phyloP scores from a whole-genome alignment of 2,329 filamentous ascomycete species.

The Arthrobotrys sphaeroides region DNA sequence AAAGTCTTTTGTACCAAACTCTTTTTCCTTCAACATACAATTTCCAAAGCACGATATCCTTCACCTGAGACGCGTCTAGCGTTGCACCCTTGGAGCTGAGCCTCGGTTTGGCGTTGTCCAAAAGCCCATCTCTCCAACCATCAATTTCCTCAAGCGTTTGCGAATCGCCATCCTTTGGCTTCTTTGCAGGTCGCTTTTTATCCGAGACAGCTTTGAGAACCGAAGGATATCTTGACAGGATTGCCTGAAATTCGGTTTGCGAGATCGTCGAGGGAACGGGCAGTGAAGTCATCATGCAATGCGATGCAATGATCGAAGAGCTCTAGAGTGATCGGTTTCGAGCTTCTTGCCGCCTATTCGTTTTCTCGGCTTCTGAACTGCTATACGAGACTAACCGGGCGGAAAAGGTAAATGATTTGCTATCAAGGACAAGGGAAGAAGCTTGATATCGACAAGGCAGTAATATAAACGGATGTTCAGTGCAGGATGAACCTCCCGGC shows the following conservation, averaged over 20 bases:
- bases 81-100: neutral
- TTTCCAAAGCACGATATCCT: slow-evolving; percentile 45
- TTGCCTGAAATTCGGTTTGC: slow-evolving; percentile 11
- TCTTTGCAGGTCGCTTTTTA: slow-evolving; percentile 26
- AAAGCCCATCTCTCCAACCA: slow-evolving; percentile 30
- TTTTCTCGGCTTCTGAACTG: neutral
- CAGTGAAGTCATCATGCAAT: neutral
- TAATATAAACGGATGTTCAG: too few species aligned
- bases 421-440: too few species aligned
- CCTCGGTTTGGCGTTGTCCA: neutral
- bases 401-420: too few species aligned
- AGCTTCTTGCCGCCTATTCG: neutral
- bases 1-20: too few species aligned
- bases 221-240: slow-evolving; percentile 35
- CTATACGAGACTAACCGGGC: neutral
- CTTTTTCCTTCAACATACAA: slow-evolving; percentile 2
- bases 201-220: slow-evolving; percentile 29
- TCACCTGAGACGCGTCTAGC: slow-evolving; percentile 27
- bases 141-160: slow-evolving; percentile 40
- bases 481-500: neutral
- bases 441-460: too few species aligned
- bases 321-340: too few species aligned
- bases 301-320: too few species aligned
- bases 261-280: slow-evolving; percentile 17
- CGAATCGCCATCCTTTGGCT: slow-evolving; percentile 22